These are phyloP conservation scores for Tetraselmis chui DNA, from an alignment of 139 green algal genomes.

Conservation along the genomic window DNA sequence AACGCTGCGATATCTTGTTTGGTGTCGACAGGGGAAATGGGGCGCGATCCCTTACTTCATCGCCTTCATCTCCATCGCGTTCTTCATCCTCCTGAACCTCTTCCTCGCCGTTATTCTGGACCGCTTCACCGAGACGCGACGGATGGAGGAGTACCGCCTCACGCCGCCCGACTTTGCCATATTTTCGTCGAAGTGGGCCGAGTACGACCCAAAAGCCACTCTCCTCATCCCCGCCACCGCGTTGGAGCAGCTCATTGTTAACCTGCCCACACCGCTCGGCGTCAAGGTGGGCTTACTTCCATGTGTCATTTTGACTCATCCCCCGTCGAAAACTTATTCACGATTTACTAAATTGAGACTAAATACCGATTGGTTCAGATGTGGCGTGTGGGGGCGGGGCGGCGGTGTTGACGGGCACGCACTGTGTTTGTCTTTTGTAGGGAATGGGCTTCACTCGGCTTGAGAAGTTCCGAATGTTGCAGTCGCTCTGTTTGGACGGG, in stretches of 20 bases:
- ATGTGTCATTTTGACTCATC: too few relatives aligned
- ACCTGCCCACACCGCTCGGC: not conserved
- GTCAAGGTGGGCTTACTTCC: not conserved
- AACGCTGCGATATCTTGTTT: too few relatives aligned
- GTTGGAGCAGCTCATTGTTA: not conserved
- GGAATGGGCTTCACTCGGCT: not conserved
- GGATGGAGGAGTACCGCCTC: constrained; percentile 8
- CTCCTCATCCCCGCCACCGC: not conserved
- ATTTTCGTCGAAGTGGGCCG: not conserved
- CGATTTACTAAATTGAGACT: too few relatives aligned
- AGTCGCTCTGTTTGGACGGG: not conserved
- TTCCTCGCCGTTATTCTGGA: constrained; percentile 14
- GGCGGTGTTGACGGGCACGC: too few relatives aligned
- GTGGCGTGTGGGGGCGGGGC: too few relatives aligned
- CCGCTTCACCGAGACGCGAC: constrained; percentile 7
- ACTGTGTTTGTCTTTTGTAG: too few relatives aligned
- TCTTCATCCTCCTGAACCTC: constrained; percentile 17
- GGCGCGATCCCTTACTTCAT: constrained; percentile 12
- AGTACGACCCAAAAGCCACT: constrained; percentile 4
- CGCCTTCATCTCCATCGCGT: constrained; percentile 7
- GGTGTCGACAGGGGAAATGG: not conserved
- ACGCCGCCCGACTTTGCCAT: not conserved
- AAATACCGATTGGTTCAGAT: too few relatives aligned
- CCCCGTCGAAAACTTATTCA: too few relatives aligned
- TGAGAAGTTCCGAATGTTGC: not conserved